Base-by-base conservation (phyloP, 2,329 filamentous ascomycete species). In the Fusarium tuaranense region DNA sequence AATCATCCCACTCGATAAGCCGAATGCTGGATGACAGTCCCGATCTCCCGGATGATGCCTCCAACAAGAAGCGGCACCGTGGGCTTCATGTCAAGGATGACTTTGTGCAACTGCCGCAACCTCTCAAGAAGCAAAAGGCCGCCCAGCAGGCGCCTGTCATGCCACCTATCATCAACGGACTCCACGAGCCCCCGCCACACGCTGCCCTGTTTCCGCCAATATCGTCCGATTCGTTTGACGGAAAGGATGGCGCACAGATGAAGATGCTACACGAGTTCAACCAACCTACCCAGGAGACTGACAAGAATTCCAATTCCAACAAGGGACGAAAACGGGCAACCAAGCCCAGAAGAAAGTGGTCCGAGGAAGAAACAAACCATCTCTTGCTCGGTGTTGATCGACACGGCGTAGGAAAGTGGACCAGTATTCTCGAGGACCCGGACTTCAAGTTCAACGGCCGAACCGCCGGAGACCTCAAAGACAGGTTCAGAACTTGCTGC, bases 341-440 rank as follows among this genome's bases (percentile, higher is more conserved):
- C 8, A 91, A 90, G 76, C 87, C 89, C 2, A 85, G 91, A 68
- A 86, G 88, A 63, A 92, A 91, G 75, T 92, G 91, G 91, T 89
- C 89, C 0, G 89, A 92, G 70, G 87, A 90, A 67, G 91, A 92
- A 79, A 92, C 91, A 2, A 91, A 89, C 61, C 86, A 91, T 73
- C 83, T 92, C 10, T 80, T 92, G 16, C 82, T 91, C 4, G 91
- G 90, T 0, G 91, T 92, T 32, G 87, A 87, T 75, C 88, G 89
- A 36, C 87, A 92, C 76, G 91, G 91, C 1, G 88, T 92, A 10
- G 91, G 91, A 41, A 90, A 89, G 75, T 92, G 91, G 91, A 91
- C 89, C 10, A 88, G 85, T 66, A 92, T 92, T 36, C 82, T 92
- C 27, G 89, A 91, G 60, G 91, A 92, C 70, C 81, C 86, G 0